These are phyloP conservation scores for Debaryomyces hansenii DNA, from an alignment of 805 yeast genomes.

Conservation along the genomic window DNA sequence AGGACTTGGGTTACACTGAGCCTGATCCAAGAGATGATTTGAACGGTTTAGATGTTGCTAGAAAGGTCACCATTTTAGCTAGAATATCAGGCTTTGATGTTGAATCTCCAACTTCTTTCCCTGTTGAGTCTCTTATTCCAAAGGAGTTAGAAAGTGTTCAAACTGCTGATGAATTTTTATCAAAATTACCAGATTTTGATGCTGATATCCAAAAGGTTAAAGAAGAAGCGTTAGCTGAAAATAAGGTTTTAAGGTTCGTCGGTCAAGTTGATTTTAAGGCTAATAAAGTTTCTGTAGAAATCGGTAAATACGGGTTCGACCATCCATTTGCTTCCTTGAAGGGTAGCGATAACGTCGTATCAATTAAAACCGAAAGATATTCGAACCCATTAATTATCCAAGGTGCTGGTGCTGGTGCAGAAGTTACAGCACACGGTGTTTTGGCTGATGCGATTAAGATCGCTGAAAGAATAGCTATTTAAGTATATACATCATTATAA, in stretches of 20 bases:
- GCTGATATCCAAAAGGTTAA: constrained; percentile 73
- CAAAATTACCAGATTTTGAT: constrained; percentile 81
- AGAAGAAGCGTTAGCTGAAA: constrained; percentile 75
- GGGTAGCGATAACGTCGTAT: constrained; percentile 95
- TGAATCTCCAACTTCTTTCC: constrained; percentile 87
- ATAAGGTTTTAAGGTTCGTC: constrained; percentile 89
- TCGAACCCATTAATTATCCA: constrained; percentile 90
- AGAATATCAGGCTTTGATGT: constrained; percentile 87
- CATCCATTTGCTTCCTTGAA: constrained; percentile 95
- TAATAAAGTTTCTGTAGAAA: constrained; percentile 77
- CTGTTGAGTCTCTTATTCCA: constrained; percentile 93
- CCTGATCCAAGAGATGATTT: constrained; percentile 99
- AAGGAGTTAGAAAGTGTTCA: constrained; percentile 71
- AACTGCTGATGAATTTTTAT: constrained; percentile 76
- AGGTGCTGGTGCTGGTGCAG: constrained; percentile 96
- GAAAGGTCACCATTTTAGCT: constrained; percentile 95
- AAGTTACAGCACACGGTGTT: constrained; percentile 77
- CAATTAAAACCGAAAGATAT: constrained; percentile 90
- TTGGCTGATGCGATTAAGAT: constrained; percentile 90
- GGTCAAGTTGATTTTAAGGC: constrained; percentile 82
- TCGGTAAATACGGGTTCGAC: constrained; percentile 79
- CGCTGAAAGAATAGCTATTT: constrained; percentile 75
- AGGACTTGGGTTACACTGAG: constrained; percentile 91
- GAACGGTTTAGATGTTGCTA: constrained; percentile 97
- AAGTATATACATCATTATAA: constrained; percentile 4